A percentile compares a stretch with the other conserved stretches of the same genome.
Evolutionary conservation across 1,139 yeast species (phyloP).

Genomic region (Taiozyma onychis): DNA sequence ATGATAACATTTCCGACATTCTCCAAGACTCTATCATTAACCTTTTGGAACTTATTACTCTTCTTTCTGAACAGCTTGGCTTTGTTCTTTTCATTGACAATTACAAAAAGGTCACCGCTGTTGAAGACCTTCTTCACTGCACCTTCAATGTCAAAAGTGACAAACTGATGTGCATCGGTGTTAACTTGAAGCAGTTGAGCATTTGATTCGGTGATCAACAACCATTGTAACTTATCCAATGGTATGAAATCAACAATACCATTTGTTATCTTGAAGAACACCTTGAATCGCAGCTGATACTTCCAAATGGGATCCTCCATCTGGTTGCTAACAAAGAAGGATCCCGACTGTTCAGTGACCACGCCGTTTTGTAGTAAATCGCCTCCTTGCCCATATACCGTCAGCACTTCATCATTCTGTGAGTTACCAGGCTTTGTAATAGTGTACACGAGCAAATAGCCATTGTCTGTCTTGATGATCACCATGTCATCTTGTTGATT

Average conservation of each 20-base stretch:
- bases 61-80: slow-evolving; percentile 24
- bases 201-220: slow-evolving; percentile 36
- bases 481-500: slow-evolving; percentile 21
- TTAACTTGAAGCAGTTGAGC: slow-evolving; percentile 35
- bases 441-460: slow-evolving; percentile 30
- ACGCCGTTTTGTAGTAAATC: slow-evolving; percentile 43
- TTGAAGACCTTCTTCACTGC: not conserved
- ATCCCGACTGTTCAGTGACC: slow-evolving; percentile 29
- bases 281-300: slow-evolving; percentile 34
- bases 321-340: slow-evolving; percentile 24
- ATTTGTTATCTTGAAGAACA: slow-evolving; percentile 40
- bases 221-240: slow-evolving; percentile 25
- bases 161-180: slow-evolving; percentile 21
- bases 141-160: slow-evolving; percentile 18
- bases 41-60: not conserved
- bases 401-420: slow-evolving; percentile 28
- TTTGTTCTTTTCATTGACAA: slow-evolving; percentile 17
- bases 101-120: not conserved
- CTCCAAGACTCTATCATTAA: not conserved
- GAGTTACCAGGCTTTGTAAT: slow-evolving; percentile 9
- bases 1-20: not conserved
- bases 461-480: slow-evolving; percentile 29
- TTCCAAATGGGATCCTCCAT: slow-evolving; percentile 29
- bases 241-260: slow-evolving; percentile 32
- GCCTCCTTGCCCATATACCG: slow-evolving; percentile 33